Evolutionary conservation across 75 land plant genomes (phyloP), one percentile per base, ranked within the genome.

Genomic region (Pinus albicaulis): DNA sequence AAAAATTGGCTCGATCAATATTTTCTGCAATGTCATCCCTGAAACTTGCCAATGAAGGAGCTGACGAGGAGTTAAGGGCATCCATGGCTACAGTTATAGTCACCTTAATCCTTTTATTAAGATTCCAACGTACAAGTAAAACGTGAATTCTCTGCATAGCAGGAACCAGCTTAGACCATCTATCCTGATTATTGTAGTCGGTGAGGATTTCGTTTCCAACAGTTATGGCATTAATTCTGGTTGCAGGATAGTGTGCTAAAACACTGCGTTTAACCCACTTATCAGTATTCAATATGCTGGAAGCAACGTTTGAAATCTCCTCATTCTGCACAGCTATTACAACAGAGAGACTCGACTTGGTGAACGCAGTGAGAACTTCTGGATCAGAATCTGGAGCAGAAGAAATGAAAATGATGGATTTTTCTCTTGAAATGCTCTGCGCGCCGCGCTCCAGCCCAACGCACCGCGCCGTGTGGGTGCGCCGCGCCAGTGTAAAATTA

Each of bases 371-470:
- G 25, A 82, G 44, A 16, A 82, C 80, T 53, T 44, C 52, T 15
- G 61, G 7, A 52, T 85, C 71, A 56, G 44, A 28, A 69, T 85
- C 86, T n/a, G n/a, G n/a, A n/a, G n/a, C n/a, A n/a, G n/a, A 71
- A n/a, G n/a, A n/a, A n/a, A n/a, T n/a, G n/a, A n/a, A n/a, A n/a
- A n/a, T n/a, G n/a, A n/a, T n/a, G n/a, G n/a, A n/a, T n/a, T n/a
- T n/a, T n/a, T n/a, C n/a, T n/a, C n/a, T n/a, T n/a, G n/a, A n/a
- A n/a, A n/a, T n/a, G n/a, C n/a, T n/a, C n/a, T n/a, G n/a, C n/a
- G n/a, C n/a, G n/a, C n/a, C n/a, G n/a, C n/a, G n/a, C n/a, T n/a
- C n/a, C n/a, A n/a, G n/a, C n/a, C n/a, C n/a, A n/a, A n/a, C n/a
- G n/a, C n/a, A n/a, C n/a, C n/a, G n/a, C n/a, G n/a, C n/a, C n/a